Percentiles rank a stretch among this genome's conserved stretches.
phyloP scores from a whole-genome alignment of 306 rosid species.

The Senna tora region DNA sequence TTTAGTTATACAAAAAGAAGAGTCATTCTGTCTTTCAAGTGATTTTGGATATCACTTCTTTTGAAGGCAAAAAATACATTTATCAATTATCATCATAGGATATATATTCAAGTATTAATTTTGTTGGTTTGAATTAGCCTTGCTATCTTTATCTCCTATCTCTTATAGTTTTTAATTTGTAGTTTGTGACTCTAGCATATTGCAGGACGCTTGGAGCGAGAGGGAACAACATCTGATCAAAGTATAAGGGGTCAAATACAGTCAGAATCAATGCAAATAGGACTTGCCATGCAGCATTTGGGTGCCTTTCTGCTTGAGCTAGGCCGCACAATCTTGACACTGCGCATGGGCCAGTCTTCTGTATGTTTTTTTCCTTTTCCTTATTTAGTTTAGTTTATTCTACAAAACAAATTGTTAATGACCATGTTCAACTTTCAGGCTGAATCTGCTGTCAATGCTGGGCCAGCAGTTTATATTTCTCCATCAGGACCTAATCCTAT shows the following conservation, averaged over 20 bases:
- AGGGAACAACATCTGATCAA: conserved; percentile 64
- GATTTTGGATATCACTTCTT: conserved; percentile 6
- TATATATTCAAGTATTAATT: conserved; percentile 17
- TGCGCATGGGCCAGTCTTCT: conserved; percentile 85
- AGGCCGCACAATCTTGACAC: conserved; percentile 92
- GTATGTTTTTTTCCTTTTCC: conserved; percentile 58
- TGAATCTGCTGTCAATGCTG: conserved; percentile 79
- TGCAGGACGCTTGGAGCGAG: conserved; percentile 88
- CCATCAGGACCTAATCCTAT: conserved; percentile 96
- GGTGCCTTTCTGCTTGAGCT: conserved; percentile 95
- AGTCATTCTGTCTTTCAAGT: background rate
- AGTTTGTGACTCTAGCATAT: conserved; percentile 74
- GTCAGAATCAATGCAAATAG: conserved; percentile 74
- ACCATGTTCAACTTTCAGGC: conserved; percentile 61
- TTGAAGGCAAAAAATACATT: conserved; percentile 11
- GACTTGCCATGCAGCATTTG: conserved; percentile 85
- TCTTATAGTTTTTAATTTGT: conserved; percentile 50
- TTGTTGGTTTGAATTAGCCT: conserved; percentile 24
- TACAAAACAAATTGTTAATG: conserved; percentile 25
- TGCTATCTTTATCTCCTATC: conserved; percentile 18
- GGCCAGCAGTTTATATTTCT: conserved; percentile 96
- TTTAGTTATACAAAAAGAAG: background rate
- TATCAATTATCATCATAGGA: conserved; percentile 25
- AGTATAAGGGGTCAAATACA: conserved; percentile 72
- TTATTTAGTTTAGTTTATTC: conserved; percentile 29